These are phyloP conservation scores for Kazachstania psychrophila DNA, from an alignment of 805 yeast genomes.

Conservation along the genomic window DNA sequence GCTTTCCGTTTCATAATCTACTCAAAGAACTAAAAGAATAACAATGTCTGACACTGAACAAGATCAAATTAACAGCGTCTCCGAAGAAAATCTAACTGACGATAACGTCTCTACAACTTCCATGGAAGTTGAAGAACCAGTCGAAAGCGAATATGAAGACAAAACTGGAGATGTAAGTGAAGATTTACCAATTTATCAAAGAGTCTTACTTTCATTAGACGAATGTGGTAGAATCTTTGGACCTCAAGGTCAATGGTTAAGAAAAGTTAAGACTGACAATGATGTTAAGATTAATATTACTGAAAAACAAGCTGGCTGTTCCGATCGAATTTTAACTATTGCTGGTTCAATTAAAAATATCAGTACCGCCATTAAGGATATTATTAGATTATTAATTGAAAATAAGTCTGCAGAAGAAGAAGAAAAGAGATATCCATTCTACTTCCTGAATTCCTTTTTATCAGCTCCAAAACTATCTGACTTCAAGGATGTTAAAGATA, in stretches of 20 bases:
- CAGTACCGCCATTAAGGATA: conserved; percentile 55
- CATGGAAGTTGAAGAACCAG: no score
- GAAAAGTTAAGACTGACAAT: conserved; percentile 60
- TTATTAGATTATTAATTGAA: conserved; percentile 40
- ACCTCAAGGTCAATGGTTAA: conserved; percentile 66
- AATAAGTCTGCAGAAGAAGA: conserved; percentile 30
- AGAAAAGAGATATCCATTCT: conserved; percentile 46
- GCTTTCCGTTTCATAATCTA: no score
- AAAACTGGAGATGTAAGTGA: not conserved
- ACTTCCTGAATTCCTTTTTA: conserved; percentile 19
- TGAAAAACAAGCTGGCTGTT: conserved; percentile 63
- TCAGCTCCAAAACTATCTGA: conserved; percentile 14
- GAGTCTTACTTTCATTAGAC: conserved; percentile 65
- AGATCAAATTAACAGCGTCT: no score
- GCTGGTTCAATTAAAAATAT: conserved; percentile 62
- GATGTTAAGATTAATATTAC: conserved; percentile 78
- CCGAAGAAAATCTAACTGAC: no score
- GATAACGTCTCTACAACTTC: no score
- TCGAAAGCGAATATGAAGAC: not conserved
- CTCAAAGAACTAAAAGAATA: not conserved
- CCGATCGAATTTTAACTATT: conserved; percentile 71
- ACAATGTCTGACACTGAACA: not conserved
- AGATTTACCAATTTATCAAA: conserved; percentile 13
- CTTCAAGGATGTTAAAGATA: conserved; percentile 9
- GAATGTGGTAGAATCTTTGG: conserved; percentile 89